A percentile compares a stretch with the other conserved stretches of the same genome.
These are phyloP conservation scores for Cutaneotrichosporon sp. DNA, from an alignment of 1,284 basidiomycete species.

Conservation along the genomic window DNA sequence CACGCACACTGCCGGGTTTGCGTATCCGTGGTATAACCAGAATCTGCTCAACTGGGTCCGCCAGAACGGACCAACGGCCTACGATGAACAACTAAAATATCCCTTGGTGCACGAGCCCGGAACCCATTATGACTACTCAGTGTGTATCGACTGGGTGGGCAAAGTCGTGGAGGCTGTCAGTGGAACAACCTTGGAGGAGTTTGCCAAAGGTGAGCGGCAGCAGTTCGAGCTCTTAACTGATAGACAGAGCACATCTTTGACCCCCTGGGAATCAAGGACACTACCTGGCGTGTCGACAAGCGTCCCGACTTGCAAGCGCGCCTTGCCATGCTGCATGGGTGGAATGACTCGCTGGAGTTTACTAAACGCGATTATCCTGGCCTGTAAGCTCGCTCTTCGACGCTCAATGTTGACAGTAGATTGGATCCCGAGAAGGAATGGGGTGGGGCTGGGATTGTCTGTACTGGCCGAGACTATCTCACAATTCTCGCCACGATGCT, in stretches of 20 bases:
- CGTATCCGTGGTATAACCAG: constrained; percentile 17
- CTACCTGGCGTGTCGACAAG: constrained; percentile 12
- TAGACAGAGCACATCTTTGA: constrained; percentile 17
- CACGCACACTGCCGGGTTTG: constrained; percentile 9
- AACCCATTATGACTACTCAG: not conserved
- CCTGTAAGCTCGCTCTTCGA: not conserved
- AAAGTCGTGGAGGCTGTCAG: not conserved
- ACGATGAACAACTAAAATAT: not conserved
- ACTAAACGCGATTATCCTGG: not conserved
- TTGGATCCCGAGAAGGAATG: constrained; percentile 1
- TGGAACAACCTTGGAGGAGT: not conserved
- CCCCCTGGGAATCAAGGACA: constrained; percentile 21
- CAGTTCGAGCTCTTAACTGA: not conserved
- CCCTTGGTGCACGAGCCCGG: constrained; percentile 6
- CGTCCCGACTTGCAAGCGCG: constrained; percentile 15
- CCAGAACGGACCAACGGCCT: constrained; percentile 13
- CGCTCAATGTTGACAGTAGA: not conserved
- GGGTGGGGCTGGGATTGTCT: constrained; percentile 19
- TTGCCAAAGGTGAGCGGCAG: not conserved
- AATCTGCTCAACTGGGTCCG: constrained; percentile 20
- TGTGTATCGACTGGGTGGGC: constrained; percentile 4
- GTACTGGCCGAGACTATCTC: constrained; percentile 20
- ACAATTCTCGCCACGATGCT: constrained; percentile 14
- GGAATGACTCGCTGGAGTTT: not conserved
- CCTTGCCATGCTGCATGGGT: constrained; percentile 13